A percentile compares a stretch with the other conserved stretches of the same genome.
Evolutionary conservation across 78 protist species (phyloP).

Genomic region (Chrysochromulina parva): DNA sequence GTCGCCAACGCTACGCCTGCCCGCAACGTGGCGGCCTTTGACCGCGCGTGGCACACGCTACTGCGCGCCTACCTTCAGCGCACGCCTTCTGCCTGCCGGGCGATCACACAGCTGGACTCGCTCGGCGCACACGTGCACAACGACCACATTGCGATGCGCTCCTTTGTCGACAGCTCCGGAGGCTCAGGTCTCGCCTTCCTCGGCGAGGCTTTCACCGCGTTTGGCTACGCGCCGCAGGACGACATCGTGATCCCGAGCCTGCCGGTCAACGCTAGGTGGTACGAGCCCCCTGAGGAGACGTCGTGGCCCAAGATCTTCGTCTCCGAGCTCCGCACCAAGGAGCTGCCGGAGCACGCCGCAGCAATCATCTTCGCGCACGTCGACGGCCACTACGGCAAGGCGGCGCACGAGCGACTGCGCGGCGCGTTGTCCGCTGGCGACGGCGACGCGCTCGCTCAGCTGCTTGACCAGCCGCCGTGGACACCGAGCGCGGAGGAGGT

Average conservation of each 20-base stretch:
- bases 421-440: not conserved
- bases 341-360: not conserved
- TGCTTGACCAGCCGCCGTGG: not conserved
- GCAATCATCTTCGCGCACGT: not conserved
- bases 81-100: not conserved
- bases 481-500: not conserved
- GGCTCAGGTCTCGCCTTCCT: not conserved
- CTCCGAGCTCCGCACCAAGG: not conserved
- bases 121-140: not conserved
- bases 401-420: not conserved
- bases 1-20: no score
- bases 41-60: no score
- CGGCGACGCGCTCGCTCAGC: not conserved
- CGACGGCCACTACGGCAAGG: not conserved
- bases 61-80: not conserved
- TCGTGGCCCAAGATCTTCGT: not conserved
- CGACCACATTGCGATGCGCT: not conserved
- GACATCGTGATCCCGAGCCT: not conserved
- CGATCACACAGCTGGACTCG: not conserved
- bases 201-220: not conserved
- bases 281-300: constrained; percentile 3
- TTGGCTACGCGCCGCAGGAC: not conserved
- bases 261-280: not conserved
- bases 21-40: no score
- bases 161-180: not conserved